Conservation (phyloP, 108 stramenopile species). For the Aurantiochytrium sp. region DNA sequence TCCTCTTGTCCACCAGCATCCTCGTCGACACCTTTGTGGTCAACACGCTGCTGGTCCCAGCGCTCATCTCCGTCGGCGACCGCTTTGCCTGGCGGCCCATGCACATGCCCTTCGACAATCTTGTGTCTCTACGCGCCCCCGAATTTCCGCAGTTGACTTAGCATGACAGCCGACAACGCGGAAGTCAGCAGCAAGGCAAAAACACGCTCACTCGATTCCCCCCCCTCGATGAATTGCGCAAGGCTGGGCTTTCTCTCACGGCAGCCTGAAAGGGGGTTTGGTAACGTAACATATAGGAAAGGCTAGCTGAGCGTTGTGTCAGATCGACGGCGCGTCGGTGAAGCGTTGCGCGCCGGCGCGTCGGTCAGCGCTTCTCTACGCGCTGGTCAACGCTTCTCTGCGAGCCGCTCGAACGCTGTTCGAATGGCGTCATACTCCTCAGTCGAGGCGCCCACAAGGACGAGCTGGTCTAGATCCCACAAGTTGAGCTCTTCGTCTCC, state of each 20-base stretch:
- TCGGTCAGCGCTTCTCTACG: no score
- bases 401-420: background rate
- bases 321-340: no score
- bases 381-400: no score
- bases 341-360: no score
- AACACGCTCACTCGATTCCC: background rate
- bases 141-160: background rate
- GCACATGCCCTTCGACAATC: background rate
- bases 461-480: background rate
- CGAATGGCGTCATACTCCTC: background rate
- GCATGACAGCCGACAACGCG: no score
- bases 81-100: background rate
- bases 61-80: slow-evolving; percentile 35
- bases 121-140: background rate
- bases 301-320: no score
- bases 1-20: slow-evolving; percentile 43
- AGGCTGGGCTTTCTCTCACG: no score
- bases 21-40: slow-evolving; percentile 58
- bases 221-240: no score
- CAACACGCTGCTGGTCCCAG: slow-evolving; percentile 48
- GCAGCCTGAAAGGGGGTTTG: no score
- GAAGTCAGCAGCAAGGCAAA: no score
- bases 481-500: background rate
- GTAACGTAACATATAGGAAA: no score
- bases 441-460: background rate